Base-by-base conservation (phyloP, 768 basidiomycete genomes). In the Udeniomyces megalosporus region DNA sequence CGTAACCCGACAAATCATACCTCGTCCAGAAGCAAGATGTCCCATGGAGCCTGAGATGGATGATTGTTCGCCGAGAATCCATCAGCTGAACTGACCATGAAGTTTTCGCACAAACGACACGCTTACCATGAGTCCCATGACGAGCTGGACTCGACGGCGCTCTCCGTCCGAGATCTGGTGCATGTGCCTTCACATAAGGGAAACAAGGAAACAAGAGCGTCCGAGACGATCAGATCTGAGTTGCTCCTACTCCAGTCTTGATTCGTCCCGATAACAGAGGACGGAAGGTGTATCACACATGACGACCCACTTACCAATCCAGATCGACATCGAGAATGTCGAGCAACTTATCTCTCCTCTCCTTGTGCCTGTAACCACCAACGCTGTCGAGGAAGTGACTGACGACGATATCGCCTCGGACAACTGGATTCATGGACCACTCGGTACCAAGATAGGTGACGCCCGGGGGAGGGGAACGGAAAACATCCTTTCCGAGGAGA, bases 101-200 rank as follows among this genome's bases (percentile, higher is more conserved):
- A 26, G 42, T n/a, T n/a, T n/a, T n/a, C n/a, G n/a, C n/a, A 46
- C 2, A 44, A 15, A 7, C 14, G 4, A 8, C 1, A n/a, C 55
- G 12, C 53, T 12, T 12, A 62, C 79, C 93, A 99, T 97, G 34
- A 99, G 79, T 2, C 95, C 93, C 77, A 93, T 90, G 65, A 88
- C 88, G 34, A 97, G 82, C 73, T 99, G 95, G 4, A 97, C 89
- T 1, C 85, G 75, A 1, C 95, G 81, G 56, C 95, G 80, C 74
- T 97, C 95, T 52, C 95, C 95, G 71, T 99, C 95, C 3, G 90
- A 93, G 63, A 99, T 92, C 62, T 83, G 75, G 70, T 93, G 88
- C 88, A 93, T 92, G 66, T 82, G 88, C 91, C 88, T 70, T 17
- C 14, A 11, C 26, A 38, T 20, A 6, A 10, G 11, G 22, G 20